Conservation (phyloP, 108 stramenopile genomes). For the Nitzschia palea region DNA sequence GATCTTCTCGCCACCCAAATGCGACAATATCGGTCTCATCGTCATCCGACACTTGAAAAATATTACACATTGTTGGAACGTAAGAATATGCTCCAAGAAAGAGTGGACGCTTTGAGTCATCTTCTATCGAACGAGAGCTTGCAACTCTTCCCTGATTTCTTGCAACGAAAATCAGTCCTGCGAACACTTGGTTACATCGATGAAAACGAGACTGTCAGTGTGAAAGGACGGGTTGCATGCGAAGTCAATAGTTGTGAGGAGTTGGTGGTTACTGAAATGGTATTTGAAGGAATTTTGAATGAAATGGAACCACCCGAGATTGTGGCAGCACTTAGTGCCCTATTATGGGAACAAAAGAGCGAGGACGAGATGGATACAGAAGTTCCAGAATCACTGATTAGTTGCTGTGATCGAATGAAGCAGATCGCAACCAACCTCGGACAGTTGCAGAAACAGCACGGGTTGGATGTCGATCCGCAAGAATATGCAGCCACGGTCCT, state of each 20-base stretch:
- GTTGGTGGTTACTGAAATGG: conserved; percentile 95
- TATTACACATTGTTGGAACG: conserved; percentile 63
- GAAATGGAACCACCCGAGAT: conserved; percentile 94
- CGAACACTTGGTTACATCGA: conserved; percentile 86
- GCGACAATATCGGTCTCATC: conserved; percentile 58
- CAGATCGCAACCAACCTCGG: conserved; percentile 78
- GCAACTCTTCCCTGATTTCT: conserved; percentile 94
- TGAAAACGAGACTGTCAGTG: conserved; percentile 81
- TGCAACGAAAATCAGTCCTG: conserved; percentile 85
- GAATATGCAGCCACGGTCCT: conserved; percentile 79
- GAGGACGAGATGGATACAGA: conserved; percentile 66
- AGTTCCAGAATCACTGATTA: conserved; percentile 68
- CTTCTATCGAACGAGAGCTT: conserved; percentile 86
- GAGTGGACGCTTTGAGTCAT: conserved; percentile 62
- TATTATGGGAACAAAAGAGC: conserved; percentile 92
- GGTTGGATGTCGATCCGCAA: conserved; percentile 78
- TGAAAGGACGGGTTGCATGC: conserved; percentile 96
- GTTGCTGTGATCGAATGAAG: conserved; percentile 74
- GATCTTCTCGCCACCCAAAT: conserved; percentile 38
- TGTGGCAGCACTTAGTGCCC: conserved; percentile 88
- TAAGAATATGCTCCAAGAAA: conserved; percentile 59
- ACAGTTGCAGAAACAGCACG: conserved; percentile 75
- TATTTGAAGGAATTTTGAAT: conserved; percentile 94
- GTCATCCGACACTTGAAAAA: conserved; percentile 64
- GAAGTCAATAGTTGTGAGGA: conserved; percentile 95